A percentile compares a stretch with the other conserved stretches of the same genome.
phyloP scores from a whole-genome alignment of 2,329 filamentous ascomycete genomes.

The Xylaria multiplex region DNA sequence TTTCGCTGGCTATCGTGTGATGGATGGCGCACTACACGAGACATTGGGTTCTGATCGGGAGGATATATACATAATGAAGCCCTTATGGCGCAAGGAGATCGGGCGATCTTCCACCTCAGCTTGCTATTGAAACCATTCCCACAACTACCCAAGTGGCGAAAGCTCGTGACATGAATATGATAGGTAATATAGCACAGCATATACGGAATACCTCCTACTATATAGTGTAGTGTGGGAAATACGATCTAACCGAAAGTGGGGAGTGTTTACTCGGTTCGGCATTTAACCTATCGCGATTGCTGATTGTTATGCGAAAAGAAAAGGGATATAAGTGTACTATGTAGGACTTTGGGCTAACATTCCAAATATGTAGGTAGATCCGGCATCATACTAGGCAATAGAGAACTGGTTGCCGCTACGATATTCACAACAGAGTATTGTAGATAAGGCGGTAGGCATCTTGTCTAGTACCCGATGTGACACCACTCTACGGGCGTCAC shows the following conservation, averaged over 20 bases:
- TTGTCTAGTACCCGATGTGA: not conserved
- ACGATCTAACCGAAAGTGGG: slow-evolving; percentile 4
- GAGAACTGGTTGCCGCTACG: not conserved
- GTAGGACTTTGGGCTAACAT: not conserved
- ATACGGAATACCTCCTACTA: not conserved
- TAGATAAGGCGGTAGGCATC: not conserved
- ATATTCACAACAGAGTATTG: not conserved
- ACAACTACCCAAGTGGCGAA: no score
- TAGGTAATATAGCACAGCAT: not conserved
- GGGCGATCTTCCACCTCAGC: not conserved
- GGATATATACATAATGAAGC: no score
- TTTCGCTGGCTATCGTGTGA: not conserved
- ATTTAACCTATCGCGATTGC: slow-evolving; percentile 12
- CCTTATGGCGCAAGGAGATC: not conserved
- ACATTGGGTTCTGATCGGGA: no score
- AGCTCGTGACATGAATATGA: no score
- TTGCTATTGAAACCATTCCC: no score
- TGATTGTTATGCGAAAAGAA: slow-evolving; percentile 4
- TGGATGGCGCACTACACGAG: no score
- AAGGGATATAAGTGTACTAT: not conserved
- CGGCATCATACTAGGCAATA: not conserved
- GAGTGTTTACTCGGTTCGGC: slow-evolving; percentile 3
- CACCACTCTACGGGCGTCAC: slow-evolving; percentile 13
- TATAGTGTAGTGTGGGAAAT: not conserved
- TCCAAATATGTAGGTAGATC: slow-evolving; percentile 7